A percentile compares a stretch with the other conserved stretches of the same genome.
Evolutionary conservation across 179 eudicot species (phyloP).

Genomic region (Silene vulgaris): DNA sequence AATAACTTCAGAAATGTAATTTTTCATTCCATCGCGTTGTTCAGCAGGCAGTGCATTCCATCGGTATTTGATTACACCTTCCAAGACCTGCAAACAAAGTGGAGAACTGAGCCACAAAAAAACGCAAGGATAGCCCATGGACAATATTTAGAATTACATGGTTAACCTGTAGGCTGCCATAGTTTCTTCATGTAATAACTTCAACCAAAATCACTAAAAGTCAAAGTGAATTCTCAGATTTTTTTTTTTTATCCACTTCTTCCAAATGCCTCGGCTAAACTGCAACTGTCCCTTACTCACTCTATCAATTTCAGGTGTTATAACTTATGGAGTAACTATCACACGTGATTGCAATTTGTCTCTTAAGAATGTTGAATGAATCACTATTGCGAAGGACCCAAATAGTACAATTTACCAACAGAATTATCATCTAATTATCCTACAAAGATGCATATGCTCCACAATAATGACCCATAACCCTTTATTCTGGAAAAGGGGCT

Average conservation of each 20-base stretch:
- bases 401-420: not conserved
- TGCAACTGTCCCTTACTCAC: not conserved
- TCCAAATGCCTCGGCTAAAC: not conserved
- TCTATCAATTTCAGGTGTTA: not conserved
- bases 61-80: slow-evolving; percentile 92
- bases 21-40: slow-evolving; percentile 96
- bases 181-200: not conserved
- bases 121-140: not conserved
- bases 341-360: not conserved
- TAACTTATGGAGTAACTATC: not conserved
- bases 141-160: not conserved
- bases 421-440: not conserved
- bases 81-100: slow-evolving; percentile 56
- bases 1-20: slow-evolving; percentile 88
- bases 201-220: not conserved
- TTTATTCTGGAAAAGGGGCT: not conserved
- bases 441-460: not conserved
- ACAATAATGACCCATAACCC: not conserved
- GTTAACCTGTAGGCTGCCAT: no score
- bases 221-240: not conserved
- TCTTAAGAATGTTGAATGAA: not conserved
- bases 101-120: not conserved
- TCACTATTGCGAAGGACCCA: not conserved
- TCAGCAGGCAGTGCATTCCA: slow-evolving; percentile 96
- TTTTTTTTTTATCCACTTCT: not conserved